Evolutionary conservation across 2,329 filamentous ascomycete species (phyloP), one percentile per base, ranked within the genome.

Genomic region (Fusarium mangiferae): DNA sequence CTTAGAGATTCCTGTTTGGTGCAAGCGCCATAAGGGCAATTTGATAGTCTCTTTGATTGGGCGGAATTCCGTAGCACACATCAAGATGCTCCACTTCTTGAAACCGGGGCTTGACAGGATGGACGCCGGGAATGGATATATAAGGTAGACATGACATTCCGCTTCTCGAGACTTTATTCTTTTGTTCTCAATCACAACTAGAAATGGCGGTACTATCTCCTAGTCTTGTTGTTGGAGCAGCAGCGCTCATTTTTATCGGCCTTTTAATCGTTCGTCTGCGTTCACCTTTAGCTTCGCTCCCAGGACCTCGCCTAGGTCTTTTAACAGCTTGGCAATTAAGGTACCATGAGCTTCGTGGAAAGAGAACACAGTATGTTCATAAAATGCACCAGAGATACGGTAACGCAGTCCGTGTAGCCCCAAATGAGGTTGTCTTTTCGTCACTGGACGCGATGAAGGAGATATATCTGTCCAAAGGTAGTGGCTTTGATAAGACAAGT

Each of bases 1-100:
- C 71, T 70, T 73, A n/a, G 9, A 73, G 51, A 70, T 73, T 74
- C 71, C 70, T 45, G 42, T 74, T 59, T 36, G 3, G 58, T 59
- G 30, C 38, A 61, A 52, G 62, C 18, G 51, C 18, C 7, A 20
- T 18, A 11, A 28, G 17, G 13, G 18, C n/a, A 22, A 26, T 24
- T 11, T 11, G 9, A 24, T n/a, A 7, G 15, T 4, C 14, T 12
- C 14, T 14, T n/a, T 55, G 22, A 74, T 73, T 73, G 70, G 71
- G 22, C 18, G 1, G 6, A 6, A 22, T 24, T 20, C 6, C 6
- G 6, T 11, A 12, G 15, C 4, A 18, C 15, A 36, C 22, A 22
- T 36, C 22, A 20, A 24, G 35, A 35, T 12, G 22, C 36, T 56
- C 46, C 36, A 61, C 46, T 61, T 13, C n/a, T 42, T 1, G 12